phyloP scores from a whole-genome alignment of 83 land plant species.

The Picea mariana region DNA sequence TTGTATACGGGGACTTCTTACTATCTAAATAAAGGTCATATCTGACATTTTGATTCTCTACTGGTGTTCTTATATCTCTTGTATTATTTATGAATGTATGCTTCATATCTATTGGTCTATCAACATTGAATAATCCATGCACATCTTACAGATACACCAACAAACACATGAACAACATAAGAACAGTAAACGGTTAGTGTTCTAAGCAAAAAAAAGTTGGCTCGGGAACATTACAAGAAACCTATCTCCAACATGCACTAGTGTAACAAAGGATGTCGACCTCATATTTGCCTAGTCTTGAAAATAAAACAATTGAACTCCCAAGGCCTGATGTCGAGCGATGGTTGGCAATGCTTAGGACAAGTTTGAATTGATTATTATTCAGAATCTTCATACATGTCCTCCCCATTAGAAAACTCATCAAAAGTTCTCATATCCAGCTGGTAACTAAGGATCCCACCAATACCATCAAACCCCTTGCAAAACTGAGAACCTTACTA shows the following conservation, averaged over 20 bases:
- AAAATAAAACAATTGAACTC: not conserved
- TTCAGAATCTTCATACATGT: constrained; percentile 38
- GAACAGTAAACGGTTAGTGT: too few relatives aligned
- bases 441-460: constrained; percentile 49
- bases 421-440: constrained; percentile 50
- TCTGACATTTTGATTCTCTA: too few relatives aligned
- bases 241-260: not conserved
- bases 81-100: too few relatives aligned
- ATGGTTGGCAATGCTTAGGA: not conserved
- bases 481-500: constrained; percentile 56
- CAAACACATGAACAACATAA: too few relatives aligned
- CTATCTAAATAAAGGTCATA: too few relatives aligned
- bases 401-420: constrained; percentile 41
- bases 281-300: not conserved
- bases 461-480: constrained; percentile 54
- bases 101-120: too few relatives aligned
- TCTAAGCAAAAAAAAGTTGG: too few relatives aligned
- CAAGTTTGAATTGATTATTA: constrained; percentile 21
- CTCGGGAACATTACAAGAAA: too few relatives aligned
- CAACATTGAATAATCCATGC: too few relatives aligned
- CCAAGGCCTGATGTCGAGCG: not conserved
- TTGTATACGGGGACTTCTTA: too few relatives aligned
- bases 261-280: not conserved
- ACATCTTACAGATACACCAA: too few relatives aligned
- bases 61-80: too few relatives aligned